Base-by-base conservation (phyloP, 2,329 filamentous ascomycete species). In the Chaetoscypha palmicola region DNA sequence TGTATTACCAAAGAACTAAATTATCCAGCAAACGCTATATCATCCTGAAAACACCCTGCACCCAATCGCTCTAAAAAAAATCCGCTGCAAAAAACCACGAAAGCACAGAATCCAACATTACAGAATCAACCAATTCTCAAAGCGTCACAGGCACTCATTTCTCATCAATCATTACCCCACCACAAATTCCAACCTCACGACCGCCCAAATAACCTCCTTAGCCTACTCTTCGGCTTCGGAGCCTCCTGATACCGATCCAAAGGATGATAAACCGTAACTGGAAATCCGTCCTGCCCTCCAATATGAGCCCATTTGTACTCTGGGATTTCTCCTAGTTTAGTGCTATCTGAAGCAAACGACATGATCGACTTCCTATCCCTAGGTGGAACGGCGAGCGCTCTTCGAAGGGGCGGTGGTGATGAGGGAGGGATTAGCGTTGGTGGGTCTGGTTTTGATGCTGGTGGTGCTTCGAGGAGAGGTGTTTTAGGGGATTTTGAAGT, bases 321-420 rank as follows among this genome's bases (percentile, higher is more conserved):
- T n/a, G 57, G 58, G 14, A 70, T 63, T 49, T 70, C 68, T n/a
- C 68, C 67, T 3, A 71, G 51, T 45, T 70, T 70, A 10, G 68
- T 71, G 47, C 68, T 70, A 41, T 64, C 66, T 1, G 68, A 68
- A 4, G 64, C 63, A 35, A 64, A 64, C 3, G 67, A 68, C 43
- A 64, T 53, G 38, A 57, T 53, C 0, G 62, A 64, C 26, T 56
- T 55, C 23, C 60, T 44, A 16, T 58, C 50, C n/a, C n/a, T n/a
- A 10, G 41, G 10, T 3, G 12, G 11, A 11, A 14, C 39, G 10
- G 23, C 23, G 10, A 12, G 41, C 12, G 7, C 26, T 20, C 22
- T 17, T 41, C 17, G 21, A 5, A 24, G 9, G 20, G 21, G 28
- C 17, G 36, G 32, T 10, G 20, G 20, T 1, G 24, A 19, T 12